Base-by-base conservation (phyloP, 495 filamentous ascomycete genomes). In the Friedmanniomyces endolithicus region DNA sequence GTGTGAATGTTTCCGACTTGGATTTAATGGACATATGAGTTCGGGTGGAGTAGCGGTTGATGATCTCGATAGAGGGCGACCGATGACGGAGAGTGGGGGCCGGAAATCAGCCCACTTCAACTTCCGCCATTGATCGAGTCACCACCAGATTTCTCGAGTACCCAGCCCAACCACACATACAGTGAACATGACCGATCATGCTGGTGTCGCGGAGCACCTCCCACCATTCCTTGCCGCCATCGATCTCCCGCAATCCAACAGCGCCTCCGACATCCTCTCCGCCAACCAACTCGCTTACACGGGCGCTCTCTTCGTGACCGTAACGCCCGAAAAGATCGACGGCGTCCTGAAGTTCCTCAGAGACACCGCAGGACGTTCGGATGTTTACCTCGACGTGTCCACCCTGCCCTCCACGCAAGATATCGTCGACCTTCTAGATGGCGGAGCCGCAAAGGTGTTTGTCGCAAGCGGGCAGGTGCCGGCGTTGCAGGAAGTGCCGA, bases 361-460 rank as follows among this genome's bases (percentile, higher is more conserved):
- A 33, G 75, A 78, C 52, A 78, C 88, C 62, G 77, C 83, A 64
- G 74, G 80, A 55, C 71, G 75, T 37, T 82, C 87, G 58, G 73
- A 81, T 47, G 75, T 82, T 53, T 89, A 81, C 64, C 80, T 94
- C 58, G 85, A 96, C 59, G 88, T 81, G 52, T 84, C 86, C 20
- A 69, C 73, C 24, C 77, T 97, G 50, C 60, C 76, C 54, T 80
- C 78, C 24, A 67, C 71, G 44, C 80, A 85, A 37, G 86, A 94
- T 58, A 71, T 95, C 19, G 70, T 89, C 48, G 76, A 85, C 50
- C 75, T 97, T 27, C 78, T 98, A 50, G 84, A 98, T 65, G 78
- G 82, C 58, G 92, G 94, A 50, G 88, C 88, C n/a, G 77, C 80
- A 39, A 92, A 84, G 68, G 82, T 94, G 44, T 90, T 97, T 67